Evolutionary conservation across 768 basidiomycete species (phyloP).

Genomic region (Tricholoma furcatifolium): DNA sequence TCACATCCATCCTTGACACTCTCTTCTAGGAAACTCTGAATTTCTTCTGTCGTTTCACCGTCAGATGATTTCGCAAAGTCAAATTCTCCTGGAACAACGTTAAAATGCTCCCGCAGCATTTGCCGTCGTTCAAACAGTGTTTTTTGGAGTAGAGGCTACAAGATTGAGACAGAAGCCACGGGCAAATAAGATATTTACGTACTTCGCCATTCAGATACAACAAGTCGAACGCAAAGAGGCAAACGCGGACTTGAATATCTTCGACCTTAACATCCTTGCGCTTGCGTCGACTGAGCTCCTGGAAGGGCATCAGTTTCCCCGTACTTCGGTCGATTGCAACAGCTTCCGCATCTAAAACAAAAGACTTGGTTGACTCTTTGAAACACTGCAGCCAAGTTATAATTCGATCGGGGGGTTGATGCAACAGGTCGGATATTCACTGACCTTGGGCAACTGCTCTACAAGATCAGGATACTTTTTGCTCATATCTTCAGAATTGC

Average conservation of each 20-base stretch:
- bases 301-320: slow-evolving; percentile 93
- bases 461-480: slow-evolving; percentile 99
- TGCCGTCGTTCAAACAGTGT: slow-evolving; percentile 74
- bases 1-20: slow-evolving; percentile 99
- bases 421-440: slow-evolving; percentile 12
- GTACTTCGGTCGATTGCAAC: slow-evolving; percentile 90
- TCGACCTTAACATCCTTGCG: slow-evolving; percentile 98
- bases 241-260: slow-evolving; percentile 96
- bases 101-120: slow-evolving; percentile 78
- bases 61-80: slow-evolving; percentile 92
- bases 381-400: slow-evolving; percentile 59
- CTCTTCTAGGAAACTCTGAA: slow-evolving; percentile 91
- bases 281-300: slow-evolving; percentile 91
- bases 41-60: slow-evolving; percentile 86
- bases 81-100: slow-evolving; percentile 84
- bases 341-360: slow-evolving; percentile 95
- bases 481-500: slow-evolving; percentile 99
- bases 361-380: slow-evolving; percentile 79
- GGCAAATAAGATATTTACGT: slow-evolving; percentile 19
- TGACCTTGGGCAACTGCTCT: slow-evolving; percentile 83
- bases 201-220: slow-evolving; percentile 98
- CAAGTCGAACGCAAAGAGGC: slow-evolving; percentile 94
- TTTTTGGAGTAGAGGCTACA: slow-evolving; percentile 78
- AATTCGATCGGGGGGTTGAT: slow-evolving; percentile 5
- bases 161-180: neutral